These are phyloP conservation scores for Trebouxia sp. DNA, from an alignment of 139 green algal genomes.

Conservation along the genomic window DNA sequence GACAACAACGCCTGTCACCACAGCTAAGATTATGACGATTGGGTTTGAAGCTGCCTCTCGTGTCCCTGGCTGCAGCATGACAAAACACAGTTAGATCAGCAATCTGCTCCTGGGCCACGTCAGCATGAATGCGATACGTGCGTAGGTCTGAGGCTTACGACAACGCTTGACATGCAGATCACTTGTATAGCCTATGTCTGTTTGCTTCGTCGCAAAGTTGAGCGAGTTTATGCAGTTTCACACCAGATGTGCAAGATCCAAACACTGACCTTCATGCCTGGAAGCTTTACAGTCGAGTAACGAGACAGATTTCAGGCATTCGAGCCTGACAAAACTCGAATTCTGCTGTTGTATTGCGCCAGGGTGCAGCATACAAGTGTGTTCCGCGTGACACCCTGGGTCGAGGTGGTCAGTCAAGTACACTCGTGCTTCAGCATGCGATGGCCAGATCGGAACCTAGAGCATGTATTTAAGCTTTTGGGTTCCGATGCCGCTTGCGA, in stretches of 20 bases:
- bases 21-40: constrained; percentile 5
- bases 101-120: not conserved
- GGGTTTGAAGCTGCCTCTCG: constrained; percentile 17
- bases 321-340: not conserved
- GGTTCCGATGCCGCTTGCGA: too few species aligned
- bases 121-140: too few species aligned
- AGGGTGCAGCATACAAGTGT: constrained; percentile 19
- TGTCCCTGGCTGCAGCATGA: not conserved
- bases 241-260: not conserved
- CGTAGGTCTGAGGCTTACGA: too few species aligned
- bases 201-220: too few species aligned
- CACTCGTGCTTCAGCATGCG: too few species aligned
- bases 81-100: not conserved
- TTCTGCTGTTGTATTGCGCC: not conserved
- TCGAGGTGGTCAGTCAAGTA: too few species aligned
- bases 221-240: not conserved
- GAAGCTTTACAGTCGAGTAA: not conserved
- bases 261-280: constrained; percentile 19
- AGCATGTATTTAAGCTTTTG: too few species aligned
- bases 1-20: not conserved
- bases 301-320: not conserved
- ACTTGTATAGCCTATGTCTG: too few species aligned
- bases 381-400: too few species aligned
- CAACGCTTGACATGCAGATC: too few species aligned
- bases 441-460: too few species aligned